phyloP scores from a whole-genome alignment of 805 yeast species.

The Hanseniaspora clermontiae region DNA sequence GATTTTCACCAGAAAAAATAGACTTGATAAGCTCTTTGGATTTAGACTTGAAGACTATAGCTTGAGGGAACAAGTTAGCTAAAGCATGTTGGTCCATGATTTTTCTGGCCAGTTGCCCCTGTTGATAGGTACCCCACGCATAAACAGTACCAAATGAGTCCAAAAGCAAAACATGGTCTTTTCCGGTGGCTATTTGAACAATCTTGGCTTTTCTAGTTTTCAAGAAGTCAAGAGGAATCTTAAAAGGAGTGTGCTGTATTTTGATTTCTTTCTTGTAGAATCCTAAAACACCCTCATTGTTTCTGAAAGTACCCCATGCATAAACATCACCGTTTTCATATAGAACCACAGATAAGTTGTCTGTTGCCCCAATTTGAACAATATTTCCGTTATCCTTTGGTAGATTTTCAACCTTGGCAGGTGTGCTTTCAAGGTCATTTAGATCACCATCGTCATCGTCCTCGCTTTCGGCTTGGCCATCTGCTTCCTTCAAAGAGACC shows the following conservation, averaged over 20 bases:
- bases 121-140: conserved; percentile 98
- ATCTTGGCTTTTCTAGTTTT: conserved; percentile 45
- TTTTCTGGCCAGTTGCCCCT: conserved; percentile 79
- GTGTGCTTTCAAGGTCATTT: conserved; percentile 82
- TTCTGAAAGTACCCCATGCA: conserved; percentile 96
- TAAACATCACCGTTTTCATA: conserved; percentile 75
- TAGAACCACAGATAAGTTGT: conserved; percentile 72
- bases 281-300: conserved; percentile 84
- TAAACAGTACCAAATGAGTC: conserved; percentile 76
- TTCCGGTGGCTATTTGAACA: conserved; percentile 79
- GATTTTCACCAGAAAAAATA: conserved; percentile 89
- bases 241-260: conserved; percentile 56
- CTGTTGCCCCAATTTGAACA: conserved; percentile 81
- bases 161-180: conserved; percentile 78
- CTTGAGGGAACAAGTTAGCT: conserved; percentile 6
- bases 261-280: conserved; percentile 49
- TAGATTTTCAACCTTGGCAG: conserved; percentile 57
- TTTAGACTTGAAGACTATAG: conserved; percentile 33
- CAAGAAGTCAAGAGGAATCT: conserved; percentile 31
- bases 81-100: conserved; percentile 47
- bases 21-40: conserved; percentile 56
- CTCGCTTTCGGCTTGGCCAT: conserved; percentile 43
- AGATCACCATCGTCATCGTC: conserved; percentile 71
- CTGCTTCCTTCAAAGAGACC: conserved; percentile 58
- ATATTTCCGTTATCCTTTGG: conserved; percentile 44